These are phyloP conservation scores for Termitomyces sp. DNA, from an alignment of 768 basidiomycete species.

Conservation along the genomic window DNA sequence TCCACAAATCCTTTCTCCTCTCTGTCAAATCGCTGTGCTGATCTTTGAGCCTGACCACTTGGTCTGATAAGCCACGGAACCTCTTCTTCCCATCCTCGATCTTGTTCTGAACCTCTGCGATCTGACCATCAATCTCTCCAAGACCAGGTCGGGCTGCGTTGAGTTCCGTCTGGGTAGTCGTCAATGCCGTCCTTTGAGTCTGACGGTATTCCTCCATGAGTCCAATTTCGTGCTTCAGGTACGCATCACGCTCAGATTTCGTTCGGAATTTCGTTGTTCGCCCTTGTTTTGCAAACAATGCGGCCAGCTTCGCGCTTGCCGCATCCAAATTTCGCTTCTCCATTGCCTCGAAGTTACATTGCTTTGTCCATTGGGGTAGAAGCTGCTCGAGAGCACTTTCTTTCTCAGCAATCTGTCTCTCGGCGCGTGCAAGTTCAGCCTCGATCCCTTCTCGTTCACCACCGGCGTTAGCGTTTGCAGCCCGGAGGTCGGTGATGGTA, in stretches of 20 bases:
- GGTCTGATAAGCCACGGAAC: constrained; percentile 58
- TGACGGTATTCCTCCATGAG: constrained; percentile 62
- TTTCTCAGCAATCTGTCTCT: constrained; percentile 59
- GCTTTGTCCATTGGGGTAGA: constrained; percentile 68
- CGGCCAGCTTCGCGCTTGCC: constrained; percentile 64
- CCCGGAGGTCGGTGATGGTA: constrained; percentile 71
- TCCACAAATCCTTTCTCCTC: constrained; percentile 89
- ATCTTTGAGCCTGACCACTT: constrained; percentile 60
- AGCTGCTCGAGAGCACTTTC: constrained; percentile 63
- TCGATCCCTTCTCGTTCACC: constrained; percentile 64
- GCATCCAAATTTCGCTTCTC: constrained; percentile 74
- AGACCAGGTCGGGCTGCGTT: constrained; percentile 46
- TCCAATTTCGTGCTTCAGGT: constrained; percentile 74
- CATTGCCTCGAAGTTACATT: constrained; percentile 45
- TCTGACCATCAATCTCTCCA: constrained; percentile 56
- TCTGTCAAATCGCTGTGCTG: constrained; percentile 70
- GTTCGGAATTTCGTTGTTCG: constrained; percentile 83
- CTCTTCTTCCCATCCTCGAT: constrained; percentile 65
- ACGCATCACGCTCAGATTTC: constrained; percentile 80
- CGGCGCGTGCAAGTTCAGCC: constrained; percentile 60
- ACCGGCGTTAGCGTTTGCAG: constrained; percentile 62
- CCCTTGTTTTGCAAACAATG: constrained; percentile 89
- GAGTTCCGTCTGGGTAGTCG: constrained; percentile 51
- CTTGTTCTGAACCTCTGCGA: constrained; percentile 53
- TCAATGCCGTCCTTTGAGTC: constrained; percentile 56